phyloP scores from a whole-genome alignment of 805 yeast species.

The Suhomyces vadensis region DNA sequence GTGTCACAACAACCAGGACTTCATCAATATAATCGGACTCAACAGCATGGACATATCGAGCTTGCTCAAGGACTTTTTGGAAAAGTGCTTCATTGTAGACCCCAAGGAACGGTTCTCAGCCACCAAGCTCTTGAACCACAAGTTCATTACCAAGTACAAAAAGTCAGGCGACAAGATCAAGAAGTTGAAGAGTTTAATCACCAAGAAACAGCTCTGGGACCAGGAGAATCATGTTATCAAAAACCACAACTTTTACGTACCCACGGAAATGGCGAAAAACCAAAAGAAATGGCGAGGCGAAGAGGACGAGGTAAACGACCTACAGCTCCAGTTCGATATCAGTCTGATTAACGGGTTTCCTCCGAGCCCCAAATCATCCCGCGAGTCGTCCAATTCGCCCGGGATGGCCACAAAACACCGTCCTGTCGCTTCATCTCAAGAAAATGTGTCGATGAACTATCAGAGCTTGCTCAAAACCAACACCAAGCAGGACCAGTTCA shows the following conservation, averaged over 20 bases:
- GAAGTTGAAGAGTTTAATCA: slow-evolving; percentile 30
- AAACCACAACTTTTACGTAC: slow-evolving; percentile 34
- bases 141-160: slow-evolving; percentile 27
- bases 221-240: slow-evolving; percentile 36
- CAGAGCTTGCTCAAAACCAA: slow-evolving; percentile 9
- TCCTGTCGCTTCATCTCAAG: not conserved
- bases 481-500: slow-evolving; percentile 13
- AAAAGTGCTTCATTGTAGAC: slow-evolving; percentile 35
- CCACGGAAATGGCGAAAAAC: slow-evolving; percentile 37
- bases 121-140: slow-evolving; percentile 32
- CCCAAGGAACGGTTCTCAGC: slow-evolving; percentile 36
- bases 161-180: slow-evolving; percentile 15
- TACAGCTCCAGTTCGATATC: slow-evolving; percentile 36
- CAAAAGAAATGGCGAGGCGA: slow-evolving; percentile 31
- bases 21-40: slow-evolving; percentile 29
- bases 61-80: slow-evolving; percentile 32
- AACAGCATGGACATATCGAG: slow-evolving; percentile 22
- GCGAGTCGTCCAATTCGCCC: slow-evolving; percentile 25
- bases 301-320: slow-evolving; percentile 10
- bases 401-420: slow-evolving; percentile 3
- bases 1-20: slow-evolving; percentile 33
- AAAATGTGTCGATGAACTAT: slow-evolving; percentile 5
- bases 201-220: slow-evolving; percentile 40
- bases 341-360: slow-evolving; percentile 28
- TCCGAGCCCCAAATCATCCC: slow-evolving; percentile 15